Conservation (phyloP, 371 early-diverging fungal genomes). For the Mucor lusitanicus region DNA sequence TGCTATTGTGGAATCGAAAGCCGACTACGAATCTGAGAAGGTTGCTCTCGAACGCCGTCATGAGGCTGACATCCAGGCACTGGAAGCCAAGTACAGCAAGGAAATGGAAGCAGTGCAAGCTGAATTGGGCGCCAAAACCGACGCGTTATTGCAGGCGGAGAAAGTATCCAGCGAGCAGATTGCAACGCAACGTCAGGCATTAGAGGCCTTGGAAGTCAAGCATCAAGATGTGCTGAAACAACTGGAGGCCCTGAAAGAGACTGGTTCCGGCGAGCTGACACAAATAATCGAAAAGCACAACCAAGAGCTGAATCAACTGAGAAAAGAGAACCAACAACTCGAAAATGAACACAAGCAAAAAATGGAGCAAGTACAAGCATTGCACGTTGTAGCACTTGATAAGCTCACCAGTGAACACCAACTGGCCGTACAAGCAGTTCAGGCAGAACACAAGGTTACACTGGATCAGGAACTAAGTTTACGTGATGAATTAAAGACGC, state of each 20-base stretch:
- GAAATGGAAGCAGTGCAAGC: not conserved
- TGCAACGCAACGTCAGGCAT: not conserved
- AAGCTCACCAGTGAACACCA: constrained; percentile 5
- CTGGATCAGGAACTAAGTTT: constrained; percentile 10
- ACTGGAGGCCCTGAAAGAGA: constrained; percentile 11
- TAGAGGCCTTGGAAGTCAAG: constrained; percentile 10
- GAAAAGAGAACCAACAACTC: not conserved
- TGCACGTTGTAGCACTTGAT: not conserved
- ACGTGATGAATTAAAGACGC: not conserved
- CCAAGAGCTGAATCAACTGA: constrained; percentile 6
- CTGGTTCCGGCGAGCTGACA: constrained; percentile 15
- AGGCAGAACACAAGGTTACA: constrained; percentile 11
- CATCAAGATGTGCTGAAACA: constrained; percentile 14
- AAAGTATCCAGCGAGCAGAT: constrained; percentile 1
- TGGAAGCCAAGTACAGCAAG: not conserved
- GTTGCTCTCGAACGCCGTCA: not conserved
- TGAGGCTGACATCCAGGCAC: not conserved
- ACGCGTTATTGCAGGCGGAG: not conserved
- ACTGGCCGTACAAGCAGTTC: not conserved
- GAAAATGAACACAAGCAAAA: not conserved
- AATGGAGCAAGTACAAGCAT: not conserved
- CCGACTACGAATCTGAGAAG: constrained; percentile 1
- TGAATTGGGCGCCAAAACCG: not conserved
- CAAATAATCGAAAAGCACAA: constrained; percentile 17
- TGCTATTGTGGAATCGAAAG: constrained; percentile 4